Evolutionary conservation across 2,329 filamentous ascomycete species (phyloP).

Genomic region (Parastagonospora avenae): DNA sequence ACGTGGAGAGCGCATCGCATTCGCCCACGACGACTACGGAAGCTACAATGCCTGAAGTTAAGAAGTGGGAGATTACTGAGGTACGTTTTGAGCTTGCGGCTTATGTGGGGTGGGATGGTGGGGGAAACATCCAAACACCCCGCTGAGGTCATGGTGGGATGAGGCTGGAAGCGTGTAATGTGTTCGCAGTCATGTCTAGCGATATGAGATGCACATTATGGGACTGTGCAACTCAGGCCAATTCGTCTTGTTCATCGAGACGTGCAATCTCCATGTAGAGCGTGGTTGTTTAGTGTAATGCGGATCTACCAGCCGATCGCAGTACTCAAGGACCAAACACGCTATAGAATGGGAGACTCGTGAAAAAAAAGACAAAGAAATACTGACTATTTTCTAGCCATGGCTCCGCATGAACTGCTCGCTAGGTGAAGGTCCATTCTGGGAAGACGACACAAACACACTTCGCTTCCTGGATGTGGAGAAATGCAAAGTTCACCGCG

Average conservation of each 20-base stretch:
- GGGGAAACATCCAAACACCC: constrained; percentile 30
- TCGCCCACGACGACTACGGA: constrained; percentile 16
- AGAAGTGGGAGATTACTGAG: constrained; percentile 44
- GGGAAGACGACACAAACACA: constrained; percentile 67
- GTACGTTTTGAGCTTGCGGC: constrained; percentile 28
- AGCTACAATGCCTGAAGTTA: constrained; percentile 33
- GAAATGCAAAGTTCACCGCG: constrained; percentile 72
- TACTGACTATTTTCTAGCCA: constrained; percentile 40
- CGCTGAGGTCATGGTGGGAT: constrained; percentile 22
- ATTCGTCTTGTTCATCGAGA: too few species aligned
- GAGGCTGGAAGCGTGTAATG: neutral
- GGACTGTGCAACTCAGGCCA: too few species aligned
- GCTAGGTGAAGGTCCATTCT: constrained; percentile 77
- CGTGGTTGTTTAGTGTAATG: neutral
- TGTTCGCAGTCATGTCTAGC: neutral
- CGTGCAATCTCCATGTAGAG: too few species aligned
- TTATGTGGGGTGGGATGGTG: constrained; percentile 17
- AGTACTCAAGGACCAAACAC: neutral
- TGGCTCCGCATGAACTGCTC: constrained; percentile 67
- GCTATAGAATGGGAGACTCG: neutral
- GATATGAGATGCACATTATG: too few species aligned
- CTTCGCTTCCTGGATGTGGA: constrained; percentile 85
- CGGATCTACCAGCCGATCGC: neutral
- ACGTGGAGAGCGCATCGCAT: constrained; percentile 18
- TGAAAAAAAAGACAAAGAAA: neutral